These are phyloP conservation scores for Amanita rubescens DNA, from an alignment of 768 basidiomycete species.

Conservation along the genomic window DNA sequence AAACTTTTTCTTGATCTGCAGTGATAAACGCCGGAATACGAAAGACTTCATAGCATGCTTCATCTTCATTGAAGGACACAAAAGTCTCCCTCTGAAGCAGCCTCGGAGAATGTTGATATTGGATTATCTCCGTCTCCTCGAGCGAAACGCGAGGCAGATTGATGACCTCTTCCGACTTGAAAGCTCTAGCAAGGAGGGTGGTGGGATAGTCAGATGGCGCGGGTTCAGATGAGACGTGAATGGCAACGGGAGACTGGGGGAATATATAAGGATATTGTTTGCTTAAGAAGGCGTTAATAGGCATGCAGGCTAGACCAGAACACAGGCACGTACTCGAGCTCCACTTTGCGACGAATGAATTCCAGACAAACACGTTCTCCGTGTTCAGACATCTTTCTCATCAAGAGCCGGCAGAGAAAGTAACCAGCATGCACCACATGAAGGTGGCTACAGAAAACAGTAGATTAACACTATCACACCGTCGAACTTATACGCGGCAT, in stretches of 20 bases:
- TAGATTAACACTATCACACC: too few relatives aligned
- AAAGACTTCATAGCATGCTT: not conserved
- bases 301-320: not conserved
- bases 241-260: not conserved
- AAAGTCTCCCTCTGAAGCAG: slow-evolving; percentile 8
- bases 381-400: slow-evolving; percentile 8
- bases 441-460: too few relatives aligned
- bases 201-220: not conserved
- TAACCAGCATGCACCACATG: too few relatives aligned
- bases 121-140: slow-evolving; percentile 5
- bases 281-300: not conserved
- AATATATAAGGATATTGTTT: not conserved
- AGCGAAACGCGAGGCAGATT: slow-evolving; percentile 3
- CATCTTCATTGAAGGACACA: slow-evolving; percentile 5
- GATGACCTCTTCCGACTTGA: not conserved
- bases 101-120: slow-evolving; percentile 2
- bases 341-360: slow-evolving; percentile 8
- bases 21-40: slow-evolving; percentile 7
- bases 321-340: not conserved
- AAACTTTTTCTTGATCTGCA: slow-evolving; percentile 7
- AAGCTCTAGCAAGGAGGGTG: slow-evolving; percentile 5
- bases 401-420: too few relatives aligned
- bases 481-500: too few relatives aligned
- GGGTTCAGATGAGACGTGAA: not conserved
- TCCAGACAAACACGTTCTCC: slow-evolving; percentile 8